A percentile compares a stretch with the other conserved stretches of the same genome.
phyloP scores from a whole-genome alignment of 176 grass and related monocot genomes.

The Sorghum bicolor region Sorghum_bicolor_NCBIv3 NC_012872.2:63097001-63097500 shows the following conservation, averaged over 20 bases:
- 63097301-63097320: not conserved
- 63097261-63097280: not conserved
- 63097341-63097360: not conserved
- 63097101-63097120: not conserved
- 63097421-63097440: not conserved
- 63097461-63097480: not conserved
- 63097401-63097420: not conserved
- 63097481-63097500: not conserved
- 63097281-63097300: conserved; percentile 1
- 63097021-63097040: not conserved
- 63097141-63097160: not conserved
- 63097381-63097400: not conserved
- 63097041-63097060: not conserved
- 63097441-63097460: too few relatives aligned
- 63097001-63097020: not conserved
- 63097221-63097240: conserved; percentile 22
- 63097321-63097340: not conserved
- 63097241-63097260: conserved; percentile 5
- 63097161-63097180: not conserved
- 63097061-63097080: too few relatives aligned
- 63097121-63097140: not conserved
- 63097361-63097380: not conserved
- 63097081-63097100: not conserved
- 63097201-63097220: not conserved
- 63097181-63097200: not conserved